A percentile compares a stretch with the other conserved stretches of the same genome.
These are phyloP conservation scores for Persicaria maculosa DNA, from an alignment of 148 eudicot genomes.

Conservation along the genomic window DNA sequence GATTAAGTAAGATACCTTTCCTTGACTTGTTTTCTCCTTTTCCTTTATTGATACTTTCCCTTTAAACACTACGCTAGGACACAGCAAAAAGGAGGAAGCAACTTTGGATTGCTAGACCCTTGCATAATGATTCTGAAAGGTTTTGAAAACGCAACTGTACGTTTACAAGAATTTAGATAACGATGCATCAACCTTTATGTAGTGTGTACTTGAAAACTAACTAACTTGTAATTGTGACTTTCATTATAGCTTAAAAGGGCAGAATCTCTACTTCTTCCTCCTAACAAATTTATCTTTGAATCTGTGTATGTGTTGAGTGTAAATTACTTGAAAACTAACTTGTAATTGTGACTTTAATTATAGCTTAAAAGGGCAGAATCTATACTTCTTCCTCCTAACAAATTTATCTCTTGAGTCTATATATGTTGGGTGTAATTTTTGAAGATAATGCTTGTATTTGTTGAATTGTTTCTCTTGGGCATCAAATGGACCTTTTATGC, in stretches of 20 bases:
- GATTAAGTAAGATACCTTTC: slow-evolving; percentile 38
- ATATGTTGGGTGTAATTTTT: too few relatives aligned
- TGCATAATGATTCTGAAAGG: background rate
- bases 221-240: background rate
- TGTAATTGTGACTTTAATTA: too few relatives aligned
- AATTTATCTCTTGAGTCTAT: too few relatives aligned
- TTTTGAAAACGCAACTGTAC: background rate
- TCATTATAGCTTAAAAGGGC: too few relatives aligned
- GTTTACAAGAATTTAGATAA: background rate
- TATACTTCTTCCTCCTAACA: too few relatives aligned
- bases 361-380: too few relatives aligned
- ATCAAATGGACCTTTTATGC: background rate
- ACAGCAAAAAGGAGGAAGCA: background rate
- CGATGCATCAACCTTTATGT: background rate
- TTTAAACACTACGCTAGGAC: background rate
- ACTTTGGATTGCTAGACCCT: background rate
- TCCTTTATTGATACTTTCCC: background rate
- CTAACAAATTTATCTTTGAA: too few relatives aligned
- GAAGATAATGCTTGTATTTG: too few relatives aligned
- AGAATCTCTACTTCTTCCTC: too few relatives aligned
- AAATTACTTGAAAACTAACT: too few relatives aligned
- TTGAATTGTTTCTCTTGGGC: too few relatives aligned
- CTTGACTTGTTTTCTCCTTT: background rate
- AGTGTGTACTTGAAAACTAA: background rate
- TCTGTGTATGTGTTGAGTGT: too few relatives aligned